phyloP scores from a whole-genome alignment of 2,329 filamentous ascomycete genomes.

The Taxawa tesnikishii region DNA sequence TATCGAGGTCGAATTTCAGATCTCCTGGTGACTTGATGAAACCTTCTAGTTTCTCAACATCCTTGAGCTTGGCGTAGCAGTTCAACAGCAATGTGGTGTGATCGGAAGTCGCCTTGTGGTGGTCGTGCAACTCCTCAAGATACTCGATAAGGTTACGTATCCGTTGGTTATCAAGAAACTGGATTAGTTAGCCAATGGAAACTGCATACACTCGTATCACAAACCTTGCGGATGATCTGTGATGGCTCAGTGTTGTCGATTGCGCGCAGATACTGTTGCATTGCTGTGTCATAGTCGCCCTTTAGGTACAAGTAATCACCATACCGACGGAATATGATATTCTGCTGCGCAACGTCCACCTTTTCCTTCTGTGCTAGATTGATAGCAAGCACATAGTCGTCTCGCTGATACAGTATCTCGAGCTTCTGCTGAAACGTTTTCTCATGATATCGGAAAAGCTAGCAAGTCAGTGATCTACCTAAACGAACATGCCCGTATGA shows the following conservation, averaged over 20 bases:
- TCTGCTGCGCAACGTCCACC: slow-evolving; percentile 69
- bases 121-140: slow-evolving; percentile 88
- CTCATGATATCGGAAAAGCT: slow-evolving; percentile 73
- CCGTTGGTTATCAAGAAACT: slow-evolving; percentile 91
- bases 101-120: slow-evolving; percentile 83
- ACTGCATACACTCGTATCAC: too few species aligned
- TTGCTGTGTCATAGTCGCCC: slow-evolving; percentile 92
- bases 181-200: too few species aligned
- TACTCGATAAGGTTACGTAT: slow-evolving; percentile 98
- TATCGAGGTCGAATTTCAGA: slow-evolving; percentile 92
- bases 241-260: slow-evolving; percentile 95
- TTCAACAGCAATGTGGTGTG: slow-evolving; percentile 92
- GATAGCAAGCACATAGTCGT: slow-evolving; percentile 83
- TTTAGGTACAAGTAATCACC: slow-evolving; percentile 92
- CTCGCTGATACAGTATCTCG: slow-evolving; percentile 86
- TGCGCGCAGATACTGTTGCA: slow-evolving; percentile 94
- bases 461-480: too few species aligned
- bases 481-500: too few species aligned
- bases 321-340: slow-evolving; percentile 83
- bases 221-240: slow-evolving; percentile 92
- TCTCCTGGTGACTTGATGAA: slow-evolving; percentile 95
- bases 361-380: slow-evolving; percentile 84
- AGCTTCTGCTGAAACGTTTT: slow-evolving; percentile 82
- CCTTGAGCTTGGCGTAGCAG: slow-evolving; percentile 95
- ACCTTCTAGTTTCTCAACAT: slow-evolving; percentile 87